Evolutionary conservation across 2,329 filamentous ascomycete species (phyloP), one percentile per base, ranked within the genome.

Genomic region (Xylaria sp.): DNA sequence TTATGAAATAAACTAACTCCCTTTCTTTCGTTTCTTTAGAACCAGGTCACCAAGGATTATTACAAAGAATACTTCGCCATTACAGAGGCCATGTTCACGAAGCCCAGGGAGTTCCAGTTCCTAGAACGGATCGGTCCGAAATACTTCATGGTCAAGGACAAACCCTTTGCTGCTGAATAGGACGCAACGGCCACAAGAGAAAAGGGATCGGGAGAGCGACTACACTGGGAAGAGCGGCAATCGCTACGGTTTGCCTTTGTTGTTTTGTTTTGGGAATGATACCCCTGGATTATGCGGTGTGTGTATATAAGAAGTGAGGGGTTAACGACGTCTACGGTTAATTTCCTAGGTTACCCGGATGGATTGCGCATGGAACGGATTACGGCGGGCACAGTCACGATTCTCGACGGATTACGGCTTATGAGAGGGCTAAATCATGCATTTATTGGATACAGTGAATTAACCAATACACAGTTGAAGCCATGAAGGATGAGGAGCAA

Each of bases 11-110:
- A 5, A 30, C 23, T 11, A 1, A 35, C 58, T 60, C 53, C 60
- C 44, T 13, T 9, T n/a, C 42, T 61, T 13, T 48, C 51, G 57
- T 8, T 46, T 6, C 11, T 7, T 52, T 60, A 72, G 71, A 59
- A 68, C 11, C 74, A 75, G 70, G 53, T 74, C n/a, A 71, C 65
- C 9, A 78, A 76, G 64, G 66, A 71, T 2, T 78, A 78, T 59
- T 78, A 78, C 61, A 70, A 72, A 49, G 73, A 74, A 18, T 78
- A 77, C 60, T 61, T 76, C 1, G 71, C 68, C 11, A 63, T 68
- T 6, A 78, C 76, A 9, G 70, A 73, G 67, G 69, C 72, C 10
- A 70, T 78, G 71, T 77, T 72, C 60, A 58, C 74, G 46, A 77
- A 77, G 63, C 72, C 74, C 1, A 68, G 74, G 37, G 71, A 76